Evolutionary conservation across 208 protist genomes (phyloP).

Genomic region (Trypanosoma scelopori): DNA sequence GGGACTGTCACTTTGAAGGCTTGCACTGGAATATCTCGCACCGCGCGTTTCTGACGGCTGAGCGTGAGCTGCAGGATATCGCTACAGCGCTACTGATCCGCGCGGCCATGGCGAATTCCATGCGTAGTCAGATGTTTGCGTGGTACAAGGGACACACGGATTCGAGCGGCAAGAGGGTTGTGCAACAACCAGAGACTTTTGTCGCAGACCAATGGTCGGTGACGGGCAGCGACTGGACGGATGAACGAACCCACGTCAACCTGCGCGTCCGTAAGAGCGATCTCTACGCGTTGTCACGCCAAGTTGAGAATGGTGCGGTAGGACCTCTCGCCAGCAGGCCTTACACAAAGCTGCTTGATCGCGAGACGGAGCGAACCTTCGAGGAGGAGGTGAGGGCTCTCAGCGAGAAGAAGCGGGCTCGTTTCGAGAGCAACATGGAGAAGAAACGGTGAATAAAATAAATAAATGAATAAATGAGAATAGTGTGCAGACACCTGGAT

Average conservation of each 20-base stretch:
- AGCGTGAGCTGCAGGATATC: conserved; percentile 80
- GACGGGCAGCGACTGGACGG: conserved; percentile 81
- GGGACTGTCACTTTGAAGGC: conserved; percentile 74
- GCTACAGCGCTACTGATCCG: conserved; percentile 68
- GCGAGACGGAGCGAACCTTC: conserved; percentile 81
- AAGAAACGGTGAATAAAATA: conserved; percentile 48
- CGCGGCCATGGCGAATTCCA: conserved; percentile 44
- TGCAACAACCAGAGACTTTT: conserved; percentile 6
- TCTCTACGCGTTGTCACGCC: conserved; percentile 32
- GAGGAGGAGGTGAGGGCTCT: conserved; percentile 63
- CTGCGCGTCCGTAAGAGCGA: conserved; percentile 55
- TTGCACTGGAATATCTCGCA: conserved; percentile 66
- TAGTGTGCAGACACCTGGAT: no score
- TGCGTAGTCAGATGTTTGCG: conserved; percentile 61
- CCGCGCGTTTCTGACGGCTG: conserved; percentile 40
- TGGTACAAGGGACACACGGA: conserved; percentile 59
- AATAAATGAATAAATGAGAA: neutral
- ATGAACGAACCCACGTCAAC: conserved; percentile 40
- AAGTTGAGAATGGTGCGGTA: conserved; percentile 12
- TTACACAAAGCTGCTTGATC: conserved; percentile 72
- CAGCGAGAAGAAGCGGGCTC: conserved; percentile 61
- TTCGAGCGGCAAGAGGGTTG: neutral
- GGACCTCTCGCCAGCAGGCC: conserved; percentile 11
- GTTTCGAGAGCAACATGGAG: conserved; percentile 73
- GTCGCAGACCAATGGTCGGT: conserved; percentile 51